These are phyloP conservation scores for Hansenula sp. DNA, from an alignment of 1,139 yeast species.

Conservation along the genomic window DNA sequence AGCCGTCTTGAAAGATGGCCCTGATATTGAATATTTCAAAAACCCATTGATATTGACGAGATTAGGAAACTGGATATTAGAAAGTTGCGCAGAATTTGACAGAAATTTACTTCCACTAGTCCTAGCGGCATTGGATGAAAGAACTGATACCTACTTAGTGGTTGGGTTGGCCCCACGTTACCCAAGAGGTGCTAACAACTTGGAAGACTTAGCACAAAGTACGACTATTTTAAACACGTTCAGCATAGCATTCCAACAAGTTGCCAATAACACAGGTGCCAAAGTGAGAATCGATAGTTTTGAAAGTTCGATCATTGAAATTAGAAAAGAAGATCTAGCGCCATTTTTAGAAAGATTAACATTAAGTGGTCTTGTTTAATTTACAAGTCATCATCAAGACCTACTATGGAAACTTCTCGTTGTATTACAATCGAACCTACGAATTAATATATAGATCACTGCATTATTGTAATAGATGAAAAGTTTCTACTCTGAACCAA, in stretches of 20 bases:
- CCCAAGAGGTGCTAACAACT: conserved; percentile 46
- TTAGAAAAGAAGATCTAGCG: conserved; percentile 79
- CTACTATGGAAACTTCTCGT: background rate
- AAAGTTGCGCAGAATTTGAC: conserved; percentile 81
- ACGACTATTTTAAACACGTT: conserved; percentile 64
- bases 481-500: too few relatives aligned
- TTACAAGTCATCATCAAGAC: background rate
- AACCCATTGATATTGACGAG: conserved; percentile 85
- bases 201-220: conserved; percentile 39
- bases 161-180: conserved; percentile 87
- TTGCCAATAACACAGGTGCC: conserved; percentile 80
- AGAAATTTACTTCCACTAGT: conserved; percentile 73
- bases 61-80: conserved; percentile 88
- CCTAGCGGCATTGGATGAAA: conserved; percentile 76
- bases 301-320: conserved; percentile 90
- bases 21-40: conserved; percentile 70
- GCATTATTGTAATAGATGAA: too few relatives aligned
- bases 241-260: conserved; percentile 86
- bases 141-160: conserved; percentile 77
- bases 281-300: conserved; percentile 89
- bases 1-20: conserved; percentile 88
- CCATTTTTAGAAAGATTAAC: conserved; percentile 82
- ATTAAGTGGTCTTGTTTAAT: conserved; percentile 40
- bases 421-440: too few relatives aligned
- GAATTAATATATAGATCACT: too few relatives aligned